phyloP scores from a whole-genome alignment of 345 rosid species.

The Rhizophora mangle region DNA sequence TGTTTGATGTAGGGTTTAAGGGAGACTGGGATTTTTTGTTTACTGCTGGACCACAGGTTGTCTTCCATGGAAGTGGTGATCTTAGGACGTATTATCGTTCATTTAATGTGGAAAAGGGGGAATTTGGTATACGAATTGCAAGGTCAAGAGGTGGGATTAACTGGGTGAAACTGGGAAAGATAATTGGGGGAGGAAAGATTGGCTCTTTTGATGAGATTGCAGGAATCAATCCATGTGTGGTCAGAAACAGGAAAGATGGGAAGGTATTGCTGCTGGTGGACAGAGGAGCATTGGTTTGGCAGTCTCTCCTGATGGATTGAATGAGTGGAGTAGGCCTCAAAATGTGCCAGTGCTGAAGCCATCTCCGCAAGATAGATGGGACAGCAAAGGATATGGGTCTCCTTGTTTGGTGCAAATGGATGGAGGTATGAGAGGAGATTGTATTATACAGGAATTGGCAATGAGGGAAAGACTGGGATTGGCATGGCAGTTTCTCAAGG shows the following conservation, averaged over 20 bases:
- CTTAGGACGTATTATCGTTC: conserved; percentile 84
- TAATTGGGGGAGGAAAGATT: conserved; percentile 48
- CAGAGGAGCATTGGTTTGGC: conserved; percentile 58
- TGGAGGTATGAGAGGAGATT: conserved; percentile 64
- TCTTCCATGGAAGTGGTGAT: conserved; percentile 63
- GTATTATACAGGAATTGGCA: conserved; percentile 62
- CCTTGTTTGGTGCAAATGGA: conserved; percentile 70
- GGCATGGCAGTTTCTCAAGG: conserved; percentile 67
- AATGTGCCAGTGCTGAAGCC: conserved; percentile 41
- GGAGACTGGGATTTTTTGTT: conserved; percentile 78
- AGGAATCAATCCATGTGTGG: conserved; percentile 51
- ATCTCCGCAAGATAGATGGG: conserved; percentile 55
- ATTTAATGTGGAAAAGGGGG: conserved; percentile 44
- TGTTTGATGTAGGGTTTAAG: conserved; percentile 70
- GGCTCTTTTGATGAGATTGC: conserved; percentile 58
- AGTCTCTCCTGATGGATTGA: conserved; percentile 55
- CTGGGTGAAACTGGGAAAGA: conserved; percentile 70
- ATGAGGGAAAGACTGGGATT: conserved; percentile 61
- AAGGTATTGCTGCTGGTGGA: conserved; percentile 52
- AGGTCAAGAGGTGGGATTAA: conserved; percentile 84
- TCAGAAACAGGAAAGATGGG: conserved; percentile 55
- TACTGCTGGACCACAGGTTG: conserved; percentile 67
- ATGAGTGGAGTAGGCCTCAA: conserved; percentile 49
- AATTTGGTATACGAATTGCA: conserved; percentile 61
- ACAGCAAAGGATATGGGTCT: conserved; percentile 55